Evolutionary conservation across 371 early-diverging fungal genomes (phyloP).

Genomic region (Circinella umbellata): DNA sequence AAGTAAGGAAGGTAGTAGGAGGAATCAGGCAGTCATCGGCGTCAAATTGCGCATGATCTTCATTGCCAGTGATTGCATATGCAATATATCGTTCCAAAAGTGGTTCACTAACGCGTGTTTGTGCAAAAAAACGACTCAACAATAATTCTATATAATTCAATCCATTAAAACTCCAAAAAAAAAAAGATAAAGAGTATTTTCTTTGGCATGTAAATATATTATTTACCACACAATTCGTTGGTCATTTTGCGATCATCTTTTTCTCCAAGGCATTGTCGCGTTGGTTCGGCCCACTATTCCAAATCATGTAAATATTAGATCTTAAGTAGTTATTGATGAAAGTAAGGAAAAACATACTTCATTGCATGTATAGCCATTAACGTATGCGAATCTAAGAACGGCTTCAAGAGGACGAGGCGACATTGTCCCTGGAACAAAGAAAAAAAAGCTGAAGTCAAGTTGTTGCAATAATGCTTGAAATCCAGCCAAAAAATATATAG

Average conservation of each 20-base stretch:
- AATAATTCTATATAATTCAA: slow-evolving; percentile 29
- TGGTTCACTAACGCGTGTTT: slow-evolving; percentile 34
- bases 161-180: background rate
- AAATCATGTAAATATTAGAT: no score
- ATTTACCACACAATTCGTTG: slow-evolving; percentile 36
- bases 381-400: slow-evolving; percentile 22
- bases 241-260: slow-evolving; percentile 19
- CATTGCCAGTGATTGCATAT: slow-evolving; percentile 31
- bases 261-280: slow-evolving; percentile 34
- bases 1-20: slow-evolving; percentile 19
- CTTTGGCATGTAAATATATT: no score
- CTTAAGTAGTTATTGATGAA: no score
- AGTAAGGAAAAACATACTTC: slow-evolving; percentile 10
- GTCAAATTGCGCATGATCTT: slow-evolving; percentile 9
- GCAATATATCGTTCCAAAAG: slow-evolving; percentile 45
- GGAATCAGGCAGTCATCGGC: slow-evolving; percentile 17
- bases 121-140: slow-evolving; percentile 39
- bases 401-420: slow-evolving; percentile 18
- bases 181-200: background rate
- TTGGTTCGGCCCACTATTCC: slow-evolving; percentile 45
- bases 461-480: background rate
- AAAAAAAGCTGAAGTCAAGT: background rate
- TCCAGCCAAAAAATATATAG: background rate
- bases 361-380: slow-evolving; percentile 17
- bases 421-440: slow-evolving; percentile 13